phyloP scores from a whole-genome alignment of 163 green algal species.

The Volvox carteri region DNA sequence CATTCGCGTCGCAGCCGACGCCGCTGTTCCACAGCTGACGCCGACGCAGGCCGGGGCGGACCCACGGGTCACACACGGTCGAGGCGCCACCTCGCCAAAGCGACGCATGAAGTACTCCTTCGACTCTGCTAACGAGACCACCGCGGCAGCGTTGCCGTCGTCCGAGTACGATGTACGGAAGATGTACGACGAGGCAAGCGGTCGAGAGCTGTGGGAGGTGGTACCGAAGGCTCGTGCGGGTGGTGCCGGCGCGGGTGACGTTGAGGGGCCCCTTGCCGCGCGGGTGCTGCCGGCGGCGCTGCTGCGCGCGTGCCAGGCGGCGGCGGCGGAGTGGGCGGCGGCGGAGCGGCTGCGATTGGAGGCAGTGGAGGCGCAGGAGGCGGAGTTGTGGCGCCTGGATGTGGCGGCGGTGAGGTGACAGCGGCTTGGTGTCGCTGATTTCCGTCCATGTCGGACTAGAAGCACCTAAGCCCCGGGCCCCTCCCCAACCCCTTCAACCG shows the following conservation, averaged over 20 bases:
- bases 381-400: conserved; percentile 42
- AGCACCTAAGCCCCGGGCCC: too few species aligned
- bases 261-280: not conserved
- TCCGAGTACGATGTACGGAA: not conserved
- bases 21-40: too few species aligned
- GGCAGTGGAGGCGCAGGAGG: not conserved
- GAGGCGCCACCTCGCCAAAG: not conserved
- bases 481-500: too few species aligned
- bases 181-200: conserved; percentile 23
- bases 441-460: too few species aligned
- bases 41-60: not conserved
- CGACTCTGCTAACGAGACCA: not conserved
- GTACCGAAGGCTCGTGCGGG: not conserved
- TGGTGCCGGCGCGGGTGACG: not conserved
- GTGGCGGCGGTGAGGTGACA: conserved; percentile 27
- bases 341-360: conserved; percentile 20
- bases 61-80: not conserved
- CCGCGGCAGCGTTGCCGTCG: not conserved
- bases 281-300: conserved; percentile 19
- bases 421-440: not conserved
- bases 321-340: conserved; percentile 7
- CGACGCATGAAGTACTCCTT: not conserved
- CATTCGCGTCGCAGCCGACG: not conserved
- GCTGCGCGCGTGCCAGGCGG: conserved; percentile 19
- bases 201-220: conserved; percentile 22